Base-by-base conservation (phyloP, 257 asterid species). In the Przewalskia tangutica region DNA sequence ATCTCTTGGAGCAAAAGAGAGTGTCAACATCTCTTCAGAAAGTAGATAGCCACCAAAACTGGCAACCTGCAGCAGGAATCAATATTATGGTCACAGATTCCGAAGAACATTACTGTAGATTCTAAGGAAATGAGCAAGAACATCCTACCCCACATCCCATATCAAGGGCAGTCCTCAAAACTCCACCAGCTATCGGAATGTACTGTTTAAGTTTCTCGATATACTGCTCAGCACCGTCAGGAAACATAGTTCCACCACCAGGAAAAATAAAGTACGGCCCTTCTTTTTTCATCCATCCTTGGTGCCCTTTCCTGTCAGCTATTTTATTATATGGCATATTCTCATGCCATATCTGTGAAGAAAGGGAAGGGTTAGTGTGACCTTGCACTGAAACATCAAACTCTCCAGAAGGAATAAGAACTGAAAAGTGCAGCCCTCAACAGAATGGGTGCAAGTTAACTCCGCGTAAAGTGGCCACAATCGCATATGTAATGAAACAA, bases 161-260 rank as follows among this genome's bases (percentile, higher is more conserved):
- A 84, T 96, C 99, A 82, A 96, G 98, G 86, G 98, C 96, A 27
- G 99, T 96, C 87, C 99, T 92, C 90, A 96, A 68, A 85, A 81
- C 77, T 85, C 98, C 98, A 66, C 95, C 93, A 79, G 93, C 92
- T 5, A 96, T 96, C 0, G 97, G 99, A 56, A 96, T 90, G 87
- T 93, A 94, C 84, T 94, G 98, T 81, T 96, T 96, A 56, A 96
- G 98, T 86, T 94, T 96, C 71, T 96, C 97, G 16, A 96, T 96
- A 86, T 96, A 94, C 77, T 91, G 97, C 34, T 86, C 87, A 32
- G 98, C 99, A 83, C 99, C 99, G 40, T 92, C 98, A 0, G 98
- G 98, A 83, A 96, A 96, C 99, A 96, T 93, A 54, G 97, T 92
- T 68, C 99, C 97, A 67, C 98, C 98, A 73, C 98, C 99, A 71